phyloP scores from a whole-genome alignment of 352 stramenopile genomes.

The Phytopythium kandeliae region DNA sequence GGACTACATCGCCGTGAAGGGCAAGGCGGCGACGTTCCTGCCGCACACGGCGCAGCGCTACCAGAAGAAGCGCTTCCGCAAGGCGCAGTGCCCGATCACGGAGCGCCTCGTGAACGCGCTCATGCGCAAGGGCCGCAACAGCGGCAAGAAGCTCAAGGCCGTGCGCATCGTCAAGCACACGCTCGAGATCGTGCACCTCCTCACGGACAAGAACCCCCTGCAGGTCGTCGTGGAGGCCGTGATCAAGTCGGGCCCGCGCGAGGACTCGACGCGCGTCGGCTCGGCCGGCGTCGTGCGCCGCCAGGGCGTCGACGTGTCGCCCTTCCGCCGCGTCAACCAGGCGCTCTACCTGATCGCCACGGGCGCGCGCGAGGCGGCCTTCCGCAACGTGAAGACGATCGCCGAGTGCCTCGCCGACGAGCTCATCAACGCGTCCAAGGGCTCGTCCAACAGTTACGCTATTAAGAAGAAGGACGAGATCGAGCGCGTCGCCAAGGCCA shows the following conservation, averaged over 20 bases:
- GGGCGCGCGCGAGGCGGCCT: constrained; percentile 96
- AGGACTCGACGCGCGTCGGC: constrained; percentile 99
- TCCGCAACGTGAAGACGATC: constrained; percentile 99
- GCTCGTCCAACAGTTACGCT: constrained; percentile 99
- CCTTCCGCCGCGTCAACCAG: constrained; percentile 99
- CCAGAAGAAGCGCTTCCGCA: constrained; percentile 99
- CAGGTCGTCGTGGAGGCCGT: constrained; percentile 94
- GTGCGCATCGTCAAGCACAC: constrained; percentile 98
- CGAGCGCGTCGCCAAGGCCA: constrained; percentile 99
- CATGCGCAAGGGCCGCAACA: constrained; percentile 99
- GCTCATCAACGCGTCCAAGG: constrained; percentile 99
- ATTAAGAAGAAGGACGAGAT: constrained; percentile 99
- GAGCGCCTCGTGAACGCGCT: constrained; percentile 97
- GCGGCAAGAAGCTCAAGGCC: constrained; percentile 99
- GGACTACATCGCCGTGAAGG: constrained; percentile 99
- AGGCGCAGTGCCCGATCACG: constrained; percentile 99
- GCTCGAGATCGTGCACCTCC: constrained; percentile 99
- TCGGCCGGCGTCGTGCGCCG: constrained; percentile 98
- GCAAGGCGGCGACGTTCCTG: constrained; percentile 97
- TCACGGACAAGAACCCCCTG: constrained; percentile 99
- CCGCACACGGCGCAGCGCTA: constrained; percentile 99
- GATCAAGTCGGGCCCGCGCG: constrained; percentile 95
- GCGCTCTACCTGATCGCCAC: constrained; percentile 98
- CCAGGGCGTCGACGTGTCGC: constrained; percentile 99
- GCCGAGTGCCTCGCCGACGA: constrained; percentile 99